A percentile compares a stretch with the other conserved stretches of the same genome.
phyloP scores from a whole-genome alignment of 805 yeast species.

The baker's yeast (Saccharomyces cerevisiae) region DNA sequence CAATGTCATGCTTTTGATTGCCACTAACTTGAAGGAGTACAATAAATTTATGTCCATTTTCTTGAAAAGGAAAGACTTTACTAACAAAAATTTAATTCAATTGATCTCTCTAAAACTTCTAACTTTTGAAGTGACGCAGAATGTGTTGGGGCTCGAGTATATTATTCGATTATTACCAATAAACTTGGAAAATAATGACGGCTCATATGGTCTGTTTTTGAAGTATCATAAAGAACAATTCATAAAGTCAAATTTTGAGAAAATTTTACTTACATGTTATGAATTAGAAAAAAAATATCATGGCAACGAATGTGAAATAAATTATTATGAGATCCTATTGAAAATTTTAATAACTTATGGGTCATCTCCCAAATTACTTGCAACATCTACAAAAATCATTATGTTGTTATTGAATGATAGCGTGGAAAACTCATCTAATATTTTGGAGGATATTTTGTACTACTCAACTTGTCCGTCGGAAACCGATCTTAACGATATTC shows the following conservation, averaged over 20 bases:
- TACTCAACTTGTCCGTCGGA: slow-evolving; percentile 1
- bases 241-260: slow-evolving; percentile 15
- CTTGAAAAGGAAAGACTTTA: slow-evolving; percentile 25
- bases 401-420: slow-evolving; percentile 9
- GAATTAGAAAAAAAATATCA: background rate
- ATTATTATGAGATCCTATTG: slow-evolving; percentile 12
- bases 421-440: slow-evolving; percentile 1
- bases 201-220: slow-evolving; percentile 10
- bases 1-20: slow-evolving; percentile 18
- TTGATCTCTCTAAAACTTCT: slow-evolving; percentile 23
- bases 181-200: background rate
- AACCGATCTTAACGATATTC: background rate
- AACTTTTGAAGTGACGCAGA: slow-evolving; percentile 22
- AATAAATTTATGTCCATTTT: slow-evolving; percentile 27
- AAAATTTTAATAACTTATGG: slow-evolving; percentile 17
- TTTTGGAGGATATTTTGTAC: slow-evolving; percentile 13
- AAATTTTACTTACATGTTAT: slow-evolving; percentile 12
- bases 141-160: slow-evolving; percentile 15
- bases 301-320: background rate
- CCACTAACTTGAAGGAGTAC: slow-evolving; percentile 19
- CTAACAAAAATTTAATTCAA: slow-evolving; percentile 13
- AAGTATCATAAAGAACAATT: slow-evolving; percentile 18
- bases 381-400: slow-evolving; percentile 9
- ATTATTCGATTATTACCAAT: slow-evolving; percentile 10
- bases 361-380: slow-evolving; percentile 10